Percentiles rank a stretch among this genome's conserved stretches.
Conservation (phyloP, 345 rosid species). For the Linum usitatissimum region DNA sequence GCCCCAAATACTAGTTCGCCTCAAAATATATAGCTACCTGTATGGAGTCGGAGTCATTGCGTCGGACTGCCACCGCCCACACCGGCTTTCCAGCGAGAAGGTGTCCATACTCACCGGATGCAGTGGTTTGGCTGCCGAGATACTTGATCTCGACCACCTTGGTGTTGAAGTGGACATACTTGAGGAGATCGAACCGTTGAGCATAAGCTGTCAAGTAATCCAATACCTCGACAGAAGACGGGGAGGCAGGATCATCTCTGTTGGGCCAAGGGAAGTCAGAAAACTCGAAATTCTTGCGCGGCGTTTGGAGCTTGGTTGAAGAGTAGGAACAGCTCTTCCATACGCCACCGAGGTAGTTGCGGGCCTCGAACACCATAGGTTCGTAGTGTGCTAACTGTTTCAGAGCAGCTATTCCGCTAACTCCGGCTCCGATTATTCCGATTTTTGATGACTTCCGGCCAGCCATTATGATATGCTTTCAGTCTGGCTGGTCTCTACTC, state of each 20-base stretch:
- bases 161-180: constrained; percentile 46
- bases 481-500: too few species aligned
- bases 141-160: constrained; percentile 61
- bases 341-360: constrained; percentile 74
- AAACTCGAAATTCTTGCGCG: constrained; percentile 63
- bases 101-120: constrained; percentile 21
- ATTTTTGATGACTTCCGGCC: constrained; percentile 29
- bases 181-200: constrained; percentile 51
- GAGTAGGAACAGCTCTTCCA: constrained; percentile 69
- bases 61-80: constrained; percentile 77
- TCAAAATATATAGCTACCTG: constrained; percentile 24
- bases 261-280: constrained; percentile 77
- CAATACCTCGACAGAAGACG: constrained; percentile 51
- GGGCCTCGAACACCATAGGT: constrained; percentile 72
- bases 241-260: constrained; percentile 55
- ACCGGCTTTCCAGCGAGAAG: constrained; percentile 50
- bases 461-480: not conserved
- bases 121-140: constrained; percentile 20
- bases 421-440: constrained; percentile 81
- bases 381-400: constrained; percentile 56
- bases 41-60: constrained; percentile 34
- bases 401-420: constrained; percentile 74
- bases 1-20: too few species aligned
- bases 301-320: constrained; percentile 74
- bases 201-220: constrained; percentile 74